phyloP scores from a whole-genome alignment of 495 filamentous ascomycete species.

The Xylaria bambusicola region DNA sequence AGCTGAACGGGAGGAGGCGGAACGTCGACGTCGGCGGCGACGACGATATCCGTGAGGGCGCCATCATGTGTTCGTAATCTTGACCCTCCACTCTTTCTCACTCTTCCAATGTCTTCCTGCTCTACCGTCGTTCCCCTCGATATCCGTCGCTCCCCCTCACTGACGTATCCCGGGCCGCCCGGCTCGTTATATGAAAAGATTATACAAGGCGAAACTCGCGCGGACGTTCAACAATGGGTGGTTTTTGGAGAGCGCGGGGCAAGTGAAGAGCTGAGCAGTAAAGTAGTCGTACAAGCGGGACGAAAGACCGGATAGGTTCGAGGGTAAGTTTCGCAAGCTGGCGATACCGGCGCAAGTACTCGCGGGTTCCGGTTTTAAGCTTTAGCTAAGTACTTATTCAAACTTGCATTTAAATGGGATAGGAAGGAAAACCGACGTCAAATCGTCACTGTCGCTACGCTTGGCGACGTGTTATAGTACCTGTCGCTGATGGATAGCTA shows the following conservation, averaged over 20 bases:
- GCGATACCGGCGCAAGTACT: not conserved
- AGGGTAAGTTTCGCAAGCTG: not conserved
- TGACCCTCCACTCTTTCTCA: not conserved
- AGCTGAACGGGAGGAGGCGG: conserved; percentile 56
- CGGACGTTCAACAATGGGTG: not conserved
- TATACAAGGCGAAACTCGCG: not conserved
- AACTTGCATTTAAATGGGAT: too few species aligned
- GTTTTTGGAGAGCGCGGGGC: conserved; percentile 5
- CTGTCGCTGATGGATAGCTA: too few species aligned
- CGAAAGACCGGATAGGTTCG: not conserved
- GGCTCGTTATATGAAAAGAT: not conserved
- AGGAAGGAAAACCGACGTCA: too few species aligned
- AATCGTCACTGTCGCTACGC: too few species aligned
- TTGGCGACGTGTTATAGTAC: too few species aligned
- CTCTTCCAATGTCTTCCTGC: not conserved
- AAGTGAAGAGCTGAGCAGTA: not conserved
- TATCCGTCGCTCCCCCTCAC: too few species aligned
- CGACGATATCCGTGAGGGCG: conserved; percentile 22
- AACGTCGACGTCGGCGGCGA: conserved; percentile 40
- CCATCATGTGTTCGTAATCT: conserved; percentile 7
- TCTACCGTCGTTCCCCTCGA: not conserved
- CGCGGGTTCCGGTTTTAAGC: not conserved
- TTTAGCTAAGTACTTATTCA: too few species aligned
- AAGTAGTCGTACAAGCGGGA: not conserved
- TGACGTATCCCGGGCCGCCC: not conserved